phyloP scores from a whole-genome alignment of 2,329 filamentous ascomycete species.

The Paecilomyces sp. region DNA sequence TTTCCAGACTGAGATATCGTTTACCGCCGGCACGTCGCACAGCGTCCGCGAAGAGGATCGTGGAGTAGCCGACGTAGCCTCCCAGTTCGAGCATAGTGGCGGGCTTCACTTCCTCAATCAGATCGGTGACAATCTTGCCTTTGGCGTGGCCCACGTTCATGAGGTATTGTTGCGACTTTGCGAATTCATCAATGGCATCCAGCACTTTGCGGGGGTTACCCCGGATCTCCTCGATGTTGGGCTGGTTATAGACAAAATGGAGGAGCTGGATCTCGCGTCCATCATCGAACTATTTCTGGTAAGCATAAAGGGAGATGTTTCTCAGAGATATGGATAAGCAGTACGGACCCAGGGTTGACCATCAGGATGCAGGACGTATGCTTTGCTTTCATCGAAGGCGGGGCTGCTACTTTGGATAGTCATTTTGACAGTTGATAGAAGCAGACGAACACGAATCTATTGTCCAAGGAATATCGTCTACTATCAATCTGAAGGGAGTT shows the following conservation, averaged over 20 bases:
- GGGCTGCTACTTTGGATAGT: background rate
- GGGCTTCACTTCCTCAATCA: constrained; percentile 59
- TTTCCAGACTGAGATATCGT: constrained; percentile 62
- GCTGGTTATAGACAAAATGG: constrained; percentile 56
- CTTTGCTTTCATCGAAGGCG: background rate
- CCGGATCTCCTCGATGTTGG: constrained; percentile 53
- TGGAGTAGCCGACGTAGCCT: constrained; percentile 74
- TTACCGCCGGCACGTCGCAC: constrained; percentile 54
- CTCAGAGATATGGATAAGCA: background rate
- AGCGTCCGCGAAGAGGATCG: constrained; percentile 62
- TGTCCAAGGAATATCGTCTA: background rate
- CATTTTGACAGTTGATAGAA: background rate
- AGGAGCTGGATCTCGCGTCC: constrained; percentile 67
- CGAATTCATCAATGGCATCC: constrained; percentile 62
- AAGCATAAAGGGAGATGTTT: background rate
- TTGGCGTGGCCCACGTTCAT: constrained; percentile 75
- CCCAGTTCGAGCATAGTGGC: constrained; percentile 66
- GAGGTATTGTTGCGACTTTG: constrained; percentile 57
- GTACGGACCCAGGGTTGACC: background rate
- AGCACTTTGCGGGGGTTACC: constrained; percentile 58
- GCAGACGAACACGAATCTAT: background rate
- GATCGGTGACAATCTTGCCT: constrained; percentile 57
- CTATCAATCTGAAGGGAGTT: background rate
- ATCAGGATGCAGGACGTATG: background rate
- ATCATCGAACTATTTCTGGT: constrained; percentile 34